Base-by-base conservation (phyloP, 139 green algal genomes). In the Marvania coccoides region DNA sequence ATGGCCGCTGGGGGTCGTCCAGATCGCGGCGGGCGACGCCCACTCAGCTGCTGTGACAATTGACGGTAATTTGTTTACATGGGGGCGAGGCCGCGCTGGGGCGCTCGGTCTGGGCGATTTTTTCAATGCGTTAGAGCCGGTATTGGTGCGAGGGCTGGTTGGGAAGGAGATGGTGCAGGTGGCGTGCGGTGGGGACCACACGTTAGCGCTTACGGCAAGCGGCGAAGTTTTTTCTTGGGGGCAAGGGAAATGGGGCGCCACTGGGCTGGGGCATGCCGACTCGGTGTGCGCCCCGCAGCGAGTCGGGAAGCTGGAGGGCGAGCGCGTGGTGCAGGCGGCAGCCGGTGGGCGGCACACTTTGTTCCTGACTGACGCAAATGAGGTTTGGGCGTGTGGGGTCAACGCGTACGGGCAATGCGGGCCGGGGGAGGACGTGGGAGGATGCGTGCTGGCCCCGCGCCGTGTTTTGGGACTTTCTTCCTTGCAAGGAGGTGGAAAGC, bases 1-100 rank as follows among this genome's bases (percentile, higher is more conserved):
- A 14, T 85, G 73, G 75, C 56, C 71, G 1, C 60, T 87, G 26
- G 83, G 80, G 6, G 65, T 93, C 4, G 69, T 80, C 9, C 75
- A 83, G 33, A 47, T 88, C 5, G 66, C 81, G 10, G 77, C 67
- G 28, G 89, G 89, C 0, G 83, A 93, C 26, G 73, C 75, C 39
- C 90, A 96, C 75, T 89, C 64, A 42, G 75, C 65, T 1, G 88
- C 83, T 0, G 70, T 96, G 30, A 65, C 63, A 0, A 56, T 72
- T 0, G 48, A 83, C 37, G 89, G 89, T 6, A 45, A 61, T 8
- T 56, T 95, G 36, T 88, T 78, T 47, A 89, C 73, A 2, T 96
- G 87, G 85, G 88, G 88, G 1, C 64, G 84, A 6, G 81, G 81
- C 57, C 87, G 85, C 58, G 82, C 85, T 63, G 88, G 88, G 3